Evolutionary conservation across 805 yeast genomes (phyloP), one percentile per base, ranked within the genome.

Genomic region (Isabelozyma gotoi): DNA sequence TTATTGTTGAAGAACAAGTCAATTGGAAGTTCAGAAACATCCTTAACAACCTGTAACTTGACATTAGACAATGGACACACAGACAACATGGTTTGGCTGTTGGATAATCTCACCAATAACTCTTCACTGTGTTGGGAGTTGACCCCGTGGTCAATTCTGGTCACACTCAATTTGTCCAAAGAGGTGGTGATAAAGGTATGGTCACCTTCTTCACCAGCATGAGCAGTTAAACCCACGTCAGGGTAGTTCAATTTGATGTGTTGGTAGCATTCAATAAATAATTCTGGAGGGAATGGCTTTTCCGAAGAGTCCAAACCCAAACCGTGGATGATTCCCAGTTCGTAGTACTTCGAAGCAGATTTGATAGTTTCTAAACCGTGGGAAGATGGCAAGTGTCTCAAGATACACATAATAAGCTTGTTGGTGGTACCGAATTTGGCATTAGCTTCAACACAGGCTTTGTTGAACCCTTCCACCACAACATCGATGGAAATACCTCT

Each of bases 181-280:
- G 94, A 68, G 41, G 73, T 74, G 7, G 66, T 45, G 19, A 87
- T 86, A 51, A 71, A 85, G n/a, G 79, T 75, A 34, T 88, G 81
- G 49, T 84, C 88, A 41, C 92, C 95, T 68, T 88, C 95, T 65
- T 88, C 96, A 55, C 96, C 96, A 2, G 94, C 95, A 57, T 88
- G 96, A 2, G 96, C 92, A 31, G 95, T 88, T 42, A 85, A 71
- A 33, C 80, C 76, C 43, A 83, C 75, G 18, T 77, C 65, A 18
- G 84, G 80, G 55, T 71, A 77, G 34, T 69, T 57, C 18, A 69
- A 65, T 42, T 68, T 71, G 6, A 85, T 75, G 16, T 60, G 55
- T 7, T 63, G 52, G 60, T 82, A 88, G 59, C 89, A 82, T 39
- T 84, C 86, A 11, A 65, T 67, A 56, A 86, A 88, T 39, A 84